Conservation (phyloP, 371 early-diverging fungal genomes). For the Mucor sp. region DNA sequence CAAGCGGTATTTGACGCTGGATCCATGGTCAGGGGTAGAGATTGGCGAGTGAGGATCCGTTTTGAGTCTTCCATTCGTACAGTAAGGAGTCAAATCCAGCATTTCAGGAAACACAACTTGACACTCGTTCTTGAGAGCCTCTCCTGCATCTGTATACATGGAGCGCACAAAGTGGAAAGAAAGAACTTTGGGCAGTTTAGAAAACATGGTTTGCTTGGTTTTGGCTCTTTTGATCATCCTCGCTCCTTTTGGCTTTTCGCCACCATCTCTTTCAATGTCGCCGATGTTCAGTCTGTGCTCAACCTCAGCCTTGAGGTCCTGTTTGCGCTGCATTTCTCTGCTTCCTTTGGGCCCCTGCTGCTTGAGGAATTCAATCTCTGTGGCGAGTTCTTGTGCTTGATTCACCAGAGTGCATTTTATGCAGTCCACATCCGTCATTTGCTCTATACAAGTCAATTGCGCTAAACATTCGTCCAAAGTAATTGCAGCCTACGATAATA, state of each 20-base stretch:
- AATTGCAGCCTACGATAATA: constrained; percentile 25
- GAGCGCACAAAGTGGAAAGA: constrained; percentile 84
- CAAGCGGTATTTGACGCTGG: constrained; percentile 57
- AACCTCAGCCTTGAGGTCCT: constrained; percentile 13
- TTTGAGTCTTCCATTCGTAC: constrained; percentile 59
- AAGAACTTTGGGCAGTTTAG: constrained; percentile 49
- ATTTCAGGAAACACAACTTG: constrained; percentile 72
- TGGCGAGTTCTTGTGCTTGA: constrained; percentile 42
- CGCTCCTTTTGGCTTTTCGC: constrained; percentile 10
- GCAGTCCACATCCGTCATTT: constrained; percentile 65
- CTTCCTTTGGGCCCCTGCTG: background rate
- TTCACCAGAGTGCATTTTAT: constrained; percentile 63
- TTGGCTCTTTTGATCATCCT: constrained; percentile 58
- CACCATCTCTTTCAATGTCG: constrained; percentile 10
- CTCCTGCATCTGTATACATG: constrained; percentile 57
- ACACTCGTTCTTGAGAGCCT: constrained; percentile 74
- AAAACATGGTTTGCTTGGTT: constrained; percentile 47
- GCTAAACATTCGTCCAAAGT: constrained; percentile 61
- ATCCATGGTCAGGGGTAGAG: constrained; percentile 15
- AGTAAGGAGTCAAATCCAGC: constrained; percentile 71
- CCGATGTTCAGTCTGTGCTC: constrained; percentile 9
- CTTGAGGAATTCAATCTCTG: constrained; percentile 19
- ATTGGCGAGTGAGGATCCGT: constrained; percentile 48
- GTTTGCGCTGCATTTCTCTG: background rate
- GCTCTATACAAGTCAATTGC: constrained; percentile 62